phyloP scores from a whole-genome alignment of 2,329 filamentous ascomycete species.

The Fusarium agapanthi region DNA sequence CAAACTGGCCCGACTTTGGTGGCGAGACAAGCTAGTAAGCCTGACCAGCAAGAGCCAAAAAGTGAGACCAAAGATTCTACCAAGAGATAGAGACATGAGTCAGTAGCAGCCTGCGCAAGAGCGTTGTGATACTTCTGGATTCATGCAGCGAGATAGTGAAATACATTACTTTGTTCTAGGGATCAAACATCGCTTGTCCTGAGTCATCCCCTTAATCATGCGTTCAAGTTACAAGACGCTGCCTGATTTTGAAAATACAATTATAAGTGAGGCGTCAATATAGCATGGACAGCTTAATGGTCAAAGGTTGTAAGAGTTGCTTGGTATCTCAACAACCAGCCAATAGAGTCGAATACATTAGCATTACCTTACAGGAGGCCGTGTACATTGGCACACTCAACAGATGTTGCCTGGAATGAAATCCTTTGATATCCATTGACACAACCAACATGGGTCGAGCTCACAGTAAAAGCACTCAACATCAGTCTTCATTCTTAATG shows the following conservation, averaged over 20 bases:
- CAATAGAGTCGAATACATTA: background rate
- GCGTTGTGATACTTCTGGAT: background rate
- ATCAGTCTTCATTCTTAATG: slow-evolving; percentile 22
- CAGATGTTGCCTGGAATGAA: background rate
- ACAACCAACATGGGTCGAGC: background rate
- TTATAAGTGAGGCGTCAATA: background rate
- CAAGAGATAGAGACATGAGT: background rate
- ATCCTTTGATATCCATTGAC: background rate
- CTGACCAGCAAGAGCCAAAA: background rate
- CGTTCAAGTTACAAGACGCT: background rate
- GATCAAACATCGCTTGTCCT: background rate
- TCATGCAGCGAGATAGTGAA: background rate
- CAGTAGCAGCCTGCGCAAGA: background rate
- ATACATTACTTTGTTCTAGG: background rate
- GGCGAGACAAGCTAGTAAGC: background rate
- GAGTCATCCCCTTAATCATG: background rate
- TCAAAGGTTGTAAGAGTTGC: background rate
- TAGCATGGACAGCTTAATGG: background rate
- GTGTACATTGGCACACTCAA: background rate
- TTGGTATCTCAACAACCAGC: background rate
- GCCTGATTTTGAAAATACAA: background rate
- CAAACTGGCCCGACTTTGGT: no score
- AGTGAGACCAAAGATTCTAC: background rate
- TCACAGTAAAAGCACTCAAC: background rate
- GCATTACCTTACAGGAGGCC: background rate